A percentile compares a stretch with the other conserved stretches of the same genome.
These are phyloP conservation scores for Ajuga reptans DNA, from an alignment of 305 asterid genomes.

Conservation along the genomic window DNA sequence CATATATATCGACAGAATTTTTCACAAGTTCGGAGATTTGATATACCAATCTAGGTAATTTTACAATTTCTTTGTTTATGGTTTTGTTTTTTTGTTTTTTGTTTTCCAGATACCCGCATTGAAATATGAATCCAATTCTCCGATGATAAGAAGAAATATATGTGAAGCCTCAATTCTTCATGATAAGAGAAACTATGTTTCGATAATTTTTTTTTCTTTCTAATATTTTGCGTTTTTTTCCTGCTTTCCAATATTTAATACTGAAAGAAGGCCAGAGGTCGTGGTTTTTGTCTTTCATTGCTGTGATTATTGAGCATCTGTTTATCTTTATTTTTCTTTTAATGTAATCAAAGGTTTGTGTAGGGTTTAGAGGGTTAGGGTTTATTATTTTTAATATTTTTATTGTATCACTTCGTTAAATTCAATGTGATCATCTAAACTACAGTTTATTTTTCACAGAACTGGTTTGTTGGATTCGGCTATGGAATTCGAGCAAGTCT, in stretches of 20 bases:
- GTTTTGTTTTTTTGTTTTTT: neutral
- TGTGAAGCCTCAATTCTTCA: too few species aligned
- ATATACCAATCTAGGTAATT: neutral
- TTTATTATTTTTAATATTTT: neutral
- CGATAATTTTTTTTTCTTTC: neutral
- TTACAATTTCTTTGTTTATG: neutral
- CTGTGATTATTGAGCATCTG: neutral
- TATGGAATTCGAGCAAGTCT: conserved; percentile 54
- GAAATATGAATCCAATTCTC: neutral
- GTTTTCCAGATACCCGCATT: neutral
- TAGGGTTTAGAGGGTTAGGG: conserved; percentile 14
- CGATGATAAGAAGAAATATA: too few species aligned
- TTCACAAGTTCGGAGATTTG: neutral
- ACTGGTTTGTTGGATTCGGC: conserved; percentile 22
- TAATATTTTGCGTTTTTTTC: neutral
- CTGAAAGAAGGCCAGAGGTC: conserved; percentile 3
- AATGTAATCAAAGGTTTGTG: neutral
- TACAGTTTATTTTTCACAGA: conserved; percentile 14
- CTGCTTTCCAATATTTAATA: neutral
- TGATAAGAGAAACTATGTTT: neutral
- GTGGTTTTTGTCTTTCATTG: neutral
- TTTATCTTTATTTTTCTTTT: neutral
- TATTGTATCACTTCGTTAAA: neutral
- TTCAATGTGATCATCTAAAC: conserved; percentile 7
- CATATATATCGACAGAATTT: neutral